Percentiles rank a stretch among this genome's conserved stretches.
phyloP scores from a whole-genome alignment of 2,329 filamentous ascomycete species.

The Atkinsonella hypoxylon region DNA sequence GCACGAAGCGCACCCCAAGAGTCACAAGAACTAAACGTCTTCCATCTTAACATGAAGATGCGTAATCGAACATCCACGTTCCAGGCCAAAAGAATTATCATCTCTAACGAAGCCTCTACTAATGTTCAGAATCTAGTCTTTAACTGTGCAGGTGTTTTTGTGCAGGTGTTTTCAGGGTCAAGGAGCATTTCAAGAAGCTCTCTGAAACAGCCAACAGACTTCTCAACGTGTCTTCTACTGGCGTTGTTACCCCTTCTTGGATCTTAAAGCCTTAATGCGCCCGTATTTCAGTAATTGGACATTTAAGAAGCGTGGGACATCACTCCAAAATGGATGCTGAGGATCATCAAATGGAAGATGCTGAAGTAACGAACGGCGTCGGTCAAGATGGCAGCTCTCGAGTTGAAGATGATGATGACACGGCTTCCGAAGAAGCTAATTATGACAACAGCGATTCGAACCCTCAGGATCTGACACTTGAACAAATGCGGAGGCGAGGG shows the following conservation, averaged over 20 bases:
- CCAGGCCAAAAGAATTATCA: not conserved
- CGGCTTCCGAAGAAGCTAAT: conserved; percentile 21
- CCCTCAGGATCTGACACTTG: conserved; percentile 24
- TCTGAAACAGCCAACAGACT: not conserved
- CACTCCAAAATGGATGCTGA: conserved; percentile 28
- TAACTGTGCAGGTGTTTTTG: not conserved
- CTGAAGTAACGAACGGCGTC: conserved; percentile 17
- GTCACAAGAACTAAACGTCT: too few relatives aligned
- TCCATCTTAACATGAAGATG: not conserved
- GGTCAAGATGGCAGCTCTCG: conserved; percentile 9
- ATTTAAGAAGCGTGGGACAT: conserved; percentile 7
- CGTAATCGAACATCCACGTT: not conserved
- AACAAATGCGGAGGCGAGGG: conserved; percentile 29
- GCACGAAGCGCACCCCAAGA: too few relatives aligned
- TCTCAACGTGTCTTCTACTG: not conserved
- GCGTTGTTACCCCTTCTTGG: not conserved
- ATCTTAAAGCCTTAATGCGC: not conserved
- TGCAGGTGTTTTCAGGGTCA: not conserved
- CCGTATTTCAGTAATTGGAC: not conserved
- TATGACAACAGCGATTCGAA: conserved; percentile 23
- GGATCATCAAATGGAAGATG: conserved; percentile 33
- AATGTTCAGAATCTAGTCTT: not conserved
- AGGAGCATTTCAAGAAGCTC: not conserved
- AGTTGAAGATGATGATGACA: conserved; percentile 19
- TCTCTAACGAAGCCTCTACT: not conserved